Percentiles rank a stretch among this genome's conserved stretches.
Conservation (phyloP, 495 filamentous ascomycete species). For the Staphylotrichum tortipilum region DNA sequence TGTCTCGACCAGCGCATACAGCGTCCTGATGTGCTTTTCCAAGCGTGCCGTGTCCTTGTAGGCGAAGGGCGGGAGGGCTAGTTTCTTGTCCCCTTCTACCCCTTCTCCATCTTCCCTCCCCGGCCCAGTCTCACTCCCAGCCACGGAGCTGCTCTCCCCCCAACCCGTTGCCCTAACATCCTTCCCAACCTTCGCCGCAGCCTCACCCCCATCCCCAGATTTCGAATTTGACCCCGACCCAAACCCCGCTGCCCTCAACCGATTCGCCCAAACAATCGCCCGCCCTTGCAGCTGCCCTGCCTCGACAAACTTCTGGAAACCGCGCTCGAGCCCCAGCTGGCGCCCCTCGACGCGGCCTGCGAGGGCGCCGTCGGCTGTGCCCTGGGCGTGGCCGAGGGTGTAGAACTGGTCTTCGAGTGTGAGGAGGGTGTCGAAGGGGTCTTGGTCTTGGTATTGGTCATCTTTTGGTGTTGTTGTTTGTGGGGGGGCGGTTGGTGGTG, state of each 20-base stretch:
- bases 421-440: conserved; percentile 64
- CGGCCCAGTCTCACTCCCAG: neutral
- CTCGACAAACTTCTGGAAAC: conserved; percentile 80
- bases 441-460: conserved; percentile 36
- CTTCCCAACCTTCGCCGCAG: no score
- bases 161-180: no score
- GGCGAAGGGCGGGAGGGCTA: conserved; percentile 32
- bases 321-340: conserved; percentile 82
- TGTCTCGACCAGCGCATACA: conserved; percentile 70
- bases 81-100: neutral
- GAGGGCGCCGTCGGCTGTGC: conserved; percentile 64
- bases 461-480: neutral
- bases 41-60: conserved; percentile 56
- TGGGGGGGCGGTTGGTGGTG: neutral
- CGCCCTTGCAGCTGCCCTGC: conserved; percentile 76
- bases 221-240: no score
- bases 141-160: no score
- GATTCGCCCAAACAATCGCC: conserved; percentile 66
- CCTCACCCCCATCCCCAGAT: neutral
- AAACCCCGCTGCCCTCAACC: conserved; percentile 17
- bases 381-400: conserved; percentile 69
- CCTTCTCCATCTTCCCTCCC: neutral
- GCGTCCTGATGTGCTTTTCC: conserved; percentile 58
- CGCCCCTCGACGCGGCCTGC: conserved; percentile 82
- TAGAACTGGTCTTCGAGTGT: conserved; percentile 80